Evolutionary conservation across 208 protist species (phyloP), one percentile per base, ranked within the genome.

Genomic region (Kentomonas sorsogonicus): DNA sequence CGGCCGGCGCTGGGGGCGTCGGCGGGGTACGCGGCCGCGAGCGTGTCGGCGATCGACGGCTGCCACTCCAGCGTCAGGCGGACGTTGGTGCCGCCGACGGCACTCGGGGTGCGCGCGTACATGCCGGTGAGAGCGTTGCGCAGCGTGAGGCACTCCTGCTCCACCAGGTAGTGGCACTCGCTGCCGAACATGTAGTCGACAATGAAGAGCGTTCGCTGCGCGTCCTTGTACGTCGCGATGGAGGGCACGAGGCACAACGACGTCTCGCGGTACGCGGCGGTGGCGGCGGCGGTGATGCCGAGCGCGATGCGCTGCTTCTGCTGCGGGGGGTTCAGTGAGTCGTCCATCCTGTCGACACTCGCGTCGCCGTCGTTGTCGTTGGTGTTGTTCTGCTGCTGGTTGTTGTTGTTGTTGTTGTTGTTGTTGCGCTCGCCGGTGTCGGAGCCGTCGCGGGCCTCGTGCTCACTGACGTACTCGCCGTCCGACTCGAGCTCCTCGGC

Each of bases 61-160:
- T 86, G 69, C 78, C 72, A 82, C 50, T 82, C 66, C 22, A 91
- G 64, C 44, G 41, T 67, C 26, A 85, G 69, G 10, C 66, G 48
- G 13, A 73, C 58, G 33, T 77, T 52, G 26, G 67, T 58, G 50
- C 76, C 71, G 3, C 63, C 59, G 16, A 77, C 50, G 18, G 10
- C 40, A 50, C 64, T 53, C 27, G 70, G 36, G 7, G 83, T 86
- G 30, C 63, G 67, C 5, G 83, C 66, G 62, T 81, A 91, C 77
- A 91, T 78, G 26, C 67, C 69, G 11, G 79, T 91, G 18, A 85
- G 51, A 10, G 56, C 63, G 62, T 88, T 91, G 48, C 77, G 64
- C 9, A 91, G 18, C 22, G 73, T 23, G 6, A 91, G 61, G 60
- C 74, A 84, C 22, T 80, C 81, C 69, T 86, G 72, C 63, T 85